Conservation (phyloP, 805 yeast genomes). For the Debaryomyces maramus region DNA sequence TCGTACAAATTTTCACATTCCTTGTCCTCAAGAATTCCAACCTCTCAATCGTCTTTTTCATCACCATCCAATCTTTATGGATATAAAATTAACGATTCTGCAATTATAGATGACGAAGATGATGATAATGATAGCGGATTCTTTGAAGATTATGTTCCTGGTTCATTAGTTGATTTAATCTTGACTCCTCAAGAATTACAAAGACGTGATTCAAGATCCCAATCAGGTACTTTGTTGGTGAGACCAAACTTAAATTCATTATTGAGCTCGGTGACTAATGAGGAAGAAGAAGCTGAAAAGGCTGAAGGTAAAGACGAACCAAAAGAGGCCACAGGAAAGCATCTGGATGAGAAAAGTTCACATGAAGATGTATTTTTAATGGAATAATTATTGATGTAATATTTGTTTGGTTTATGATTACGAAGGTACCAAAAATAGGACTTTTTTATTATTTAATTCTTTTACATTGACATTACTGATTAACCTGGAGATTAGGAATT, state of each 20-base stretch:
- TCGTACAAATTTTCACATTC: constrained; percentile 4
- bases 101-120: constrained; percentile 38
- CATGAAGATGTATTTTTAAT: constrained; percentile 40
- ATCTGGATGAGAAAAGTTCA: neutral
- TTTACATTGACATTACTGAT: too few species aligned
- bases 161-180: constrained; percentile 68
- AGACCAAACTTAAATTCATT: constrained; percentile 28
- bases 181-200: constrained; percentile 76
- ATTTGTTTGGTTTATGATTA: neutral
- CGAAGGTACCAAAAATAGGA: too few species aligned
- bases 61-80: constrained; percentile 12
- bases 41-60: constrained; percentile 13
- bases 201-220: constrained; percentile 66
- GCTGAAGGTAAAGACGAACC: neutral
- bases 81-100: constrained; percentile 11
- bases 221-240: constrained; percentile 40
- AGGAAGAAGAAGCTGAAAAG: constrained; percentile 3
- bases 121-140: constrained; percentile 18
- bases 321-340: constrained; percentile 6
- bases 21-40: constrained; percentile 11
- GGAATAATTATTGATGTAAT: constrained; percentile 26
- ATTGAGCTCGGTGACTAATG: constrained; percentile 5
- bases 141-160: constrained; percentile 76
- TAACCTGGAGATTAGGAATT: too few species aligned
- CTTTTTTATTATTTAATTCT: too few species aligned